These are phyloP conservation scores for Aspergillus sclerotialis DNA, from an alignment of 2,329 filamentous ascomycete species.

Conservation along the genomic window DNA sequence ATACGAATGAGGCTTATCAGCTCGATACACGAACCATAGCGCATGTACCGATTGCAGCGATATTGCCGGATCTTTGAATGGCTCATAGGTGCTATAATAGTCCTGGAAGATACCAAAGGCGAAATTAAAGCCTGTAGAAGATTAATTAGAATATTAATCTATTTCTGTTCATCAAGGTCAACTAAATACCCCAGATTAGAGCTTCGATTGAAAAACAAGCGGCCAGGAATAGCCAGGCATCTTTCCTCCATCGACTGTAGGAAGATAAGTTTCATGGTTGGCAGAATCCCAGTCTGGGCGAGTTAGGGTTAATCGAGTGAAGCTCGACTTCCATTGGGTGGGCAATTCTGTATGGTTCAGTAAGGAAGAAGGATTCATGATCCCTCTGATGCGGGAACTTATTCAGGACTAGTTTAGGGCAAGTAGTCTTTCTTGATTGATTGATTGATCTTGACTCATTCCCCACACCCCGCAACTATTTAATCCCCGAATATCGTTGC, in stretches of 20 bases:
- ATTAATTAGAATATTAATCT: not conserved
- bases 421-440: too few relatives aligned
- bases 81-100: conserved; percentile 56
- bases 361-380: too few relatives aligned
- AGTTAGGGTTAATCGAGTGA: not conserved
- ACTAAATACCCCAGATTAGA: conserved; percentile 45
- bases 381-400: too few relatives aligned
- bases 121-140: conserved; percentile 54
- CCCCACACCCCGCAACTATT: too few relatives aligned
- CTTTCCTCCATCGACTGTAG: conserved; percentile 32
- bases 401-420: too few relatives aligned
- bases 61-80: conserved; percentile 41
- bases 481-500: too few relatives aligned
- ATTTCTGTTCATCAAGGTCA: not conserved
- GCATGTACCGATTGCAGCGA: conserved; percentile 59
- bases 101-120: conserved; percentile 66
- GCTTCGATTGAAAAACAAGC: conserved; percentile 48
- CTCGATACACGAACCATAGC: conserved; percentile 40
- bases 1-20: not conserved
- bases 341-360: too few relatives aligned
- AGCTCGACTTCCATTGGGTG: not conserved
- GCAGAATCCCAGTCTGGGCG: not conserved
- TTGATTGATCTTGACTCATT: too few relatives aligned
- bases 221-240: conserved; percentile 42
- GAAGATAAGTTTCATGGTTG: conserved; percentile 14